Conservation (phyloP, 495 filamentous ascomycete species). For the Hypoxylon perforatum region DNA sequence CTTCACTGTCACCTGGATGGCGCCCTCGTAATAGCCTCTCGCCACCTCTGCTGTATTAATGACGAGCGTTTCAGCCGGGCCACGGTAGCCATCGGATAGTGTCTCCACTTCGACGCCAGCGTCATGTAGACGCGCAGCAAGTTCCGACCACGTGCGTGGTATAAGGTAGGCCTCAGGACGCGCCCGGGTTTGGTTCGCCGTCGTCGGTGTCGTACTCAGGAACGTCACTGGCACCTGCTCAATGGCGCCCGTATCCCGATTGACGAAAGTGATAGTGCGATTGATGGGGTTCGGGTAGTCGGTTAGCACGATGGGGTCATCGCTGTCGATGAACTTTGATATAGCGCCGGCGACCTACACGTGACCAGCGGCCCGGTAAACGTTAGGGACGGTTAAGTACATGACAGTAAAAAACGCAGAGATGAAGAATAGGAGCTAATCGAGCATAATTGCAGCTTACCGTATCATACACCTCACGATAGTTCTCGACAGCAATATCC, state of each 20-base stretch:
- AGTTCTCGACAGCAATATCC: conserved; percentile 44
- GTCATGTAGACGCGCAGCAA: conserved; percentile 40
- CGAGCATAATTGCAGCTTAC: conserved; percentile 21
- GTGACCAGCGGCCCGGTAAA: too few relatives aligned
- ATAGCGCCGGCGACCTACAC: conserved; percentile 43
- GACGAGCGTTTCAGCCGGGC: conserved; percentile 41
- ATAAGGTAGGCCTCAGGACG: conserved; percentile 49
- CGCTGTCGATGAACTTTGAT: conserved; percentile 37
- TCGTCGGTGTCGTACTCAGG: conserved; percentile 46
- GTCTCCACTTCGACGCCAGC: conserved; percentile 45
- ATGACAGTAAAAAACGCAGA: background rate
- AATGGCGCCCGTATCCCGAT: conserved; percentile 32
- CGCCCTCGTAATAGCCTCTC: conserved; percentile 47
- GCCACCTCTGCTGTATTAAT: conserved; percentile 39
- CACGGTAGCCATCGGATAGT: conserved; percentile 38
- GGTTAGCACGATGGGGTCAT: conserved; percentile 43
- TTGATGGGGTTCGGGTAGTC: conserved; percentile 36
- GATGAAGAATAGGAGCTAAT: background rate
- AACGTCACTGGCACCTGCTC: conserved; percentile 43
- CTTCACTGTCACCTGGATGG: conserved; percentile 46
- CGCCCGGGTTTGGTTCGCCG: conserved; percentile 44
- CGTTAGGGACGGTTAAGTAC: too few relatives aligned
- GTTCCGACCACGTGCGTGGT: conserved; percentile 44
- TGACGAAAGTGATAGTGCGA: conserved; percentile 42
- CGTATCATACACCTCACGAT: conserved; percentile 41